Conservation (phyloP, 2,329 filamentous ascomycete species). For the Phialophora verrucosa region DNA sequence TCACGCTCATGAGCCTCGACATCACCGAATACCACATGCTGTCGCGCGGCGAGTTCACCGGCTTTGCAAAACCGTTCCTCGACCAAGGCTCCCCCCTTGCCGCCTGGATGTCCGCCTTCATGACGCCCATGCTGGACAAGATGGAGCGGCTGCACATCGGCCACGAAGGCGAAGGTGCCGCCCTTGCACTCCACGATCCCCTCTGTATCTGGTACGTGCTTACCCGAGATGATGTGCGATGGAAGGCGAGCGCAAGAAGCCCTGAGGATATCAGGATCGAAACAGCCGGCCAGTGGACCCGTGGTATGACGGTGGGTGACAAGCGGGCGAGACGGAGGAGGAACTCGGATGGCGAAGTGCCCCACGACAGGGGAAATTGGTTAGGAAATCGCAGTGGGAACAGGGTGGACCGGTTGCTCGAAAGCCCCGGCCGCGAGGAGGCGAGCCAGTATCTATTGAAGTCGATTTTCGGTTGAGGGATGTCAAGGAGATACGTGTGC, state of each 20-base stretch:
- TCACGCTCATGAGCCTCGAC: conserved; percentile 77
- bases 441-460: conserved; percentile 27
- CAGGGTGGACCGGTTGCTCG: conserved; percentile 74
- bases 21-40: conserved; percentile 75
- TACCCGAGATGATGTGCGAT: conserved; percentile 51
- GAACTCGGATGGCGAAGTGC: conserved; percentile 60
- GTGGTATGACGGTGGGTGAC: conserved; percentile 88
- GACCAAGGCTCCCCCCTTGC: conserved; percentile 69
- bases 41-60: conserved; percentile 63
- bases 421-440: conserved; percentile 47
- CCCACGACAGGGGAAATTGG: conserved; percentile 79
- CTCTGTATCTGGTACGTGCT: conserved; percentile 80
- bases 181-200: conserved; percentile 76
- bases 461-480: conserved; percentile 16
- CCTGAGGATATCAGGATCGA: conserved; percentile 88
- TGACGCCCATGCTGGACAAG: conserved; percentile 72
- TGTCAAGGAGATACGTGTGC: background rate
- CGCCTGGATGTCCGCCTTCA: conserved; percentile 73
- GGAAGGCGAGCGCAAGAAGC: conserved; percentile 55
- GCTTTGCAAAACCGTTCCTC: conserved; percentile 61
- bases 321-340: conserved; percentile 59
- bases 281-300: conserved; percentile 90
- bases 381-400: conserved; percentile 76
- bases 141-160: conserved; percentile 67
- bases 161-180: conserved; percentile 55